These are phyloP conservation scores for Solanum aculeatissimum DNA, from an alignment of 305 asterid species.

Conservation along the genomic window DNA sequence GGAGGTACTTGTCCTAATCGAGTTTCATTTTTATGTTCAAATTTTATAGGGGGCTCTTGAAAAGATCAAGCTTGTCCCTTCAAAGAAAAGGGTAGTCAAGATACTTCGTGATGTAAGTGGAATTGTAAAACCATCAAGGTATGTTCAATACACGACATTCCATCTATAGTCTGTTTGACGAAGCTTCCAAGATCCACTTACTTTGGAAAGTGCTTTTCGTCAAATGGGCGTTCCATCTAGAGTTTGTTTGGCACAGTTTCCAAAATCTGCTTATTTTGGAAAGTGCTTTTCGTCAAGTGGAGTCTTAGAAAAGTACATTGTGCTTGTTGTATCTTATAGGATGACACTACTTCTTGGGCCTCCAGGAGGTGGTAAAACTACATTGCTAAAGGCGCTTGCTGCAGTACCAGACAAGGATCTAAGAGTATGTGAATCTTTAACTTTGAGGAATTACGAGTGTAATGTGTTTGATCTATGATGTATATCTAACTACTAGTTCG, in stretches of 20 bases:
- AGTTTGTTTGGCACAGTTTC: not conserved
- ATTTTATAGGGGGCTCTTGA: slow-evolving; percentile 51
- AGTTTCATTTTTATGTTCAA: slow-evolving; percentile 2
- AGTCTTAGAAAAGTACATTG: not conserved
- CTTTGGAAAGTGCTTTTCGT: not conserved
- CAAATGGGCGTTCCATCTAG: not conserved
- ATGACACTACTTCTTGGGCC: slow-evolving; percentile 96
- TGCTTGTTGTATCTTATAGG: slow-evolving; percentile 23
- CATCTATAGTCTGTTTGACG: not conserved
- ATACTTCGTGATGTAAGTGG: slow-evolving; percentile 71
- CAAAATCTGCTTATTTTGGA: not conserved
- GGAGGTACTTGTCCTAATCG: not conserved
- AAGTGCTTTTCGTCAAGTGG: not conserved
- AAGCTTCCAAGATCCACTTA: not conserved
- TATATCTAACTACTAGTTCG: not conserved
- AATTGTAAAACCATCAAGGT: slow-evolving; percentile 82
- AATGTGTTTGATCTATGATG: not conserved
- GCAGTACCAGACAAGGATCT: slow-evolving; percentile 62
- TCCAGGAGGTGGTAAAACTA: slow-evolving; percentile 87
- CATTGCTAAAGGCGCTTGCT: slow-evolving; percentile 70
- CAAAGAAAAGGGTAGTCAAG: slow-evolving; percentile 58
- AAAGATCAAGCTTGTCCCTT: slow-evolving; percentile 56
- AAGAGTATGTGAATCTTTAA: slow-evolving; percentile 32
- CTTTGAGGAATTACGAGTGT: not conserved
- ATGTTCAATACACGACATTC: slow-evolving; percentile 1